A percentile compares a stretch with the other conserved stretches of the same genome.
phyloP scores from a whole-genome alignment of 2,329 filamentous ascomycete genomes.

The Penicillium sp. region DNA sequence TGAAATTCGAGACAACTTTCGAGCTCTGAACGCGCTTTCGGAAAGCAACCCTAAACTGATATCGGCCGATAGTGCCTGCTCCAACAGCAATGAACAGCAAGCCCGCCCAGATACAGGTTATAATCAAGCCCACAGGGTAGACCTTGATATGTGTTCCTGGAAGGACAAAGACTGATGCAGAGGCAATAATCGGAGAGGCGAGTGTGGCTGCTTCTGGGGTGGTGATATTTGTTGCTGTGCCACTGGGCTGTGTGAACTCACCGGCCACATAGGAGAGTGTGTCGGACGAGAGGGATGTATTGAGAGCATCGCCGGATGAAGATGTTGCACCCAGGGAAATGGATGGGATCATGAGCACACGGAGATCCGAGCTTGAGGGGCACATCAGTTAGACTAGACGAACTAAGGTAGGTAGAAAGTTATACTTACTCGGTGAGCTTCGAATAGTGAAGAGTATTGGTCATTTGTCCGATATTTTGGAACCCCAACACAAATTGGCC shows the following conservation, averaged over 20 bases:
- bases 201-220: conserved; percentile 20
- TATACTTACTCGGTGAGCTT: conserved; percentile 26
- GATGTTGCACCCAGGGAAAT: conserved; percentile 27
- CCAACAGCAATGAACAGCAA: conserved; percentile 30
- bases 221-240: conserved; percentile 22
- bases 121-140: conserved; percentile 29
- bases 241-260: conserved; percentile 22
- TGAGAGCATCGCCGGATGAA: conserved; percentile 15
- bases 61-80: conserved; percentile 29
- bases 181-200: conserved; percentile 20
- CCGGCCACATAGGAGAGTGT: conserved; percentile 36
- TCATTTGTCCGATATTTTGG: conserved; percentile 29
- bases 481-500: conserved; percentile 30
- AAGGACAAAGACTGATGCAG: conserved; percentile 26
- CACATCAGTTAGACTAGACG: neutral
- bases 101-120: conserved; percentile 29
- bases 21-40: conserved; percentile 22
- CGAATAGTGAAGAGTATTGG: conserved; percentile 20
- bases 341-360: conserved; percentile 31
- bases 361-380: conserved; percentile 21
- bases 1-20: neutral
- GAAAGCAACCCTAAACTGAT: conserved; percentile 30
- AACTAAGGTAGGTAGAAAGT: neutral
- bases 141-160: conserved; percentile 30
- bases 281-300: conserved; percentile 29